Base-by-base conservation (phyloP, 202 grass and related monocot species). In the Panicum hallii region DNA sequence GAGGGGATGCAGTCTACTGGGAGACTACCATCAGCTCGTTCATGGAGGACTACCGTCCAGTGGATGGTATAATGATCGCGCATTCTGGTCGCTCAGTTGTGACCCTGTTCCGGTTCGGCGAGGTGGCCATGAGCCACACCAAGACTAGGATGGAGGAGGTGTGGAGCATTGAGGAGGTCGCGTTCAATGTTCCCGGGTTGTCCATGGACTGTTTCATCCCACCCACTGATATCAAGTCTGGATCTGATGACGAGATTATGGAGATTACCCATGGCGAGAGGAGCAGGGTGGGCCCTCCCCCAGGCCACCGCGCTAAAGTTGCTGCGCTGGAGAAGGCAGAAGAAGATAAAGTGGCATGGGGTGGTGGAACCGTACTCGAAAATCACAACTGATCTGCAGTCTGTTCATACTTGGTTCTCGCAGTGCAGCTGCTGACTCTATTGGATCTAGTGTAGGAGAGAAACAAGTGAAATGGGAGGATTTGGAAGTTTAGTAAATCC, bases 121-220 rank as follows among this genome's bases (percentile, higher is more conserved):
- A 93, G 79, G 87, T 87, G 20, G 90, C 94, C 58, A 87, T 96
- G 87, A 96, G 89, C 82, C 91, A 93, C 65, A 88, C 85, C 53
- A 96, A 93, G 82, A 89, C 82, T 14, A 79, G 89, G 79, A 91
- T 93, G 85, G 93, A 93, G 6, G 93, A 96, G 87, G 84, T 85
- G 20, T 96, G 93, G 93, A 93, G 79, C 79, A 93, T 96, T 48
- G 89, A 96, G 80, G 93, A 96, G 80, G 89, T 85, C 0, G 93
- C 79, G 11, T 96, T 96, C 83, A 91, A 96, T 45, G 89, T 96
- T 15, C 87, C 91, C 0, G 93, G 93, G 9, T 79, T 96, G 46
- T 93, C 93, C 45, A 52, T 85, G 7, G 93, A 96, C 3, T 96
- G 87, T 54, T 96, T 96, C 74, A 89, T 93, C 75, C 89, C 93